phyloP scores from a whole-genome alignment of 139 green algal species.

The Bryopsis sp. region DNA sequence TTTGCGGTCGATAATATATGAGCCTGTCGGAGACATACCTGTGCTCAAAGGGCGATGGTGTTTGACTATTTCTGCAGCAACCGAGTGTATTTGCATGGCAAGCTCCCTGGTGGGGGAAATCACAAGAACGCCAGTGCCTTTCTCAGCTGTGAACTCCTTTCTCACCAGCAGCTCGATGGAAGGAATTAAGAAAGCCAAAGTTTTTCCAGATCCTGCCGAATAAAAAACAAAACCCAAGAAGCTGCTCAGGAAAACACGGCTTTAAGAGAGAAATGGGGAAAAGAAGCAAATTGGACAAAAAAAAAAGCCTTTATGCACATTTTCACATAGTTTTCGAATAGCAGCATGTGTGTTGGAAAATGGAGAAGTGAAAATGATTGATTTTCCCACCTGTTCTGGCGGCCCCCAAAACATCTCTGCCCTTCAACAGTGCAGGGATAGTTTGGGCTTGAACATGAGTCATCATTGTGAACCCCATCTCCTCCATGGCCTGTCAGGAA shows the following conservation, averaged over 20 bases:
- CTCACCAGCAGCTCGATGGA: constrained; percentile 83
- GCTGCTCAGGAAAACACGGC: background rate
- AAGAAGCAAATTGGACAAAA: too few relatives aligned
- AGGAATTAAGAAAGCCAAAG: constrained; percentile 94
- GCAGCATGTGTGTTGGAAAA: too few relatives aligned
- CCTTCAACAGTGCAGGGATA: constrained; percentile 83
- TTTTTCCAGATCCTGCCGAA: constrained; percentile 89
- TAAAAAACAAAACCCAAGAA: background rate
- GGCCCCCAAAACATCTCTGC: constrained; percentile 87
- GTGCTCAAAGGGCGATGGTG: too few relatives aligned
- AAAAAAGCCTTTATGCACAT: too few relatives aligned
- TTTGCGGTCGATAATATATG: background rate
- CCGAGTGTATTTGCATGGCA: constrained; percentile 63
- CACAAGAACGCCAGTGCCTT: constrained; percentile 85
- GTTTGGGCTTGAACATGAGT: constrained; percentile 92
- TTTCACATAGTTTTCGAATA: too few relatives aligned
- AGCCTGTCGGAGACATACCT: too few relatives aligned
- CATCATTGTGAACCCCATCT: constrained; percentile 80
- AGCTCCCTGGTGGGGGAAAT: constrained; percentile 93
- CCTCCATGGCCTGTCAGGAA: constrained; percentile 45
- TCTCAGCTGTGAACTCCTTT: constrained; percentile 67
- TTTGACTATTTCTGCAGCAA: background rate
- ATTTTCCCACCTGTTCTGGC: constrained; percentile 82
- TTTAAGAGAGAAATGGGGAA: too few relatives aligned
- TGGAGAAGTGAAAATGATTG: too few relatives aligned